Evolutionary conservation across 441 rosid species (phyloP).

Genomic region (Populus hybrid): DNA sequence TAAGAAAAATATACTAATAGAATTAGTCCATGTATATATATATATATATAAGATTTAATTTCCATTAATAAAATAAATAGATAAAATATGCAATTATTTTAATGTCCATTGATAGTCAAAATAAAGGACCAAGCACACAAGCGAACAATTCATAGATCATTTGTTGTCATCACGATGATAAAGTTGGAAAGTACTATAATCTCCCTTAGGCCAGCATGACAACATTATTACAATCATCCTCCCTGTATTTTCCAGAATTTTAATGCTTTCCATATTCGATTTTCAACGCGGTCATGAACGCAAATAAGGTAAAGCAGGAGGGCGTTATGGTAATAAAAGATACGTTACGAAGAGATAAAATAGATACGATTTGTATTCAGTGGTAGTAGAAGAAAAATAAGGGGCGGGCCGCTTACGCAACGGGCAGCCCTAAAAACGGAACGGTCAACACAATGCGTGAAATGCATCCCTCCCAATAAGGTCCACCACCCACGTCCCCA

Average conservation of each 20-base stretch:
- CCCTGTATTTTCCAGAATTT: background rate
- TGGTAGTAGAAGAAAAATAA: background rate
- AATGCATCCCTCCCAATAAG: background rate
- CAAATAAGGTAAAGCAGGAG: background rate
- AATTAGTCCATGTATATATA: no score
- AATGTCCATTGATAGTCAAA: background rate
- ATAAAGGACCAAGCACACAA: background rate
- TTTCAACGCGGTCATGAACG: background rate
- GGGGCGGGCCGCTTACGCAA: slow-evolving; percentile 28
- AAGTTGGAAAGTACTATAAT: background rate
- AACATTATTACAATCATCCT: background rate
- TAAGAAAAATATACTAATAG: no score
- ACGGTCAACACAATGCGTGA: slow-evolving; percentile 7
- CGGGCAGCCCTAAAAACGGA: slow-evolving; percentile 8
- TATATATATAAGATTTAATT: no score
- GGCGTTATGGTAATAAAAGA: background rate
- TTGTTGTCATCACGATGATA: background rate
- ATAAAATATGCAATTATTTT: background rate
- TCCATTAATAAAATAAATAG: background rate
- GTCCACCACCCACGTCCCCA: no score
- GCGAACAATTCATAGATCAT: background rate
- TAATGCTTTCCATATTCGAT: background rate
- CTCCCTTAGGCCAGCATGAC: background rate
- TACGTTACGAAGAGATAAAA: background rate
- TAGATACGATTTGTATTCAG: no score